Evolutionary conservation across 2,329 filamentous ascomycete genomes (phyloP), one percentile per base, ranked within the genome.

Genomic region (Geosmithia flava): DNA sequence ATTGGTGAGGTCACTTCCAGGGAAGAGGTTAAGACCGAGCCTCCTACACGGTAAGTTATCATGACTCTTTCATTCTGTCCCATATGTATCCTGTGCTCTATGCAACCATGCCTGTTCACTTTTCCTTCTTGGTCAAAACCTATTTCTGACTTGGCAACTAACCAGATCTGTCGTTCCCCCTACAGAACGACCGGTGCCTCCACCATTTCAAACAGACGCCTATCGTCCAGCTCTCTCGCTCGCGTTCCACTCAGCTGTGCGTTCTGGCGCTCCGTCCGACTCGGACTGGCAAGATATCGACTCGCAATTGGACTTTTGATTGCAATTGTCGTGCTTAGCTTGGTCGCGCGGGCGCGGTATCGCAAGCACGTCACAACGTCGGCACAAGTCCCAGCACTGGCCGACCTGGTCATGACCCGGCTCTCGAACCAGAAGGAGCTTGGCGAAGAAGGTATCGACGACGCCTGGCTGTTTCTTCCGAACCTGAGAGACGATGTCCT

Each of bases 401-500:
- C 96, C 3, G 80, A 85, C 48, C 73, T 85, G n/a, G 91, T 91
- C 2, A 75, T 98, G 27, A 83, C 90, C 56, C 80, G 87, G 44
- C 76, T 98, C 16, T 84, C 86, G 11, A 80, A 77, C 37, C 91
- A 97, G 62, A 93, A 91, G 51, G 83, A 87, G 52, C 68, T 91
- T n/a, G 83, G 89, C 52, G 81, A 80, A 63, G 61, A 80, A 61
- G 63, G 75, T 62, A 51, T 82, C 47, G 77, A 80, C 17, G 90
- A 96, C 52, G 74, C 82, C 1, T 95, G 86, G 68, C 78, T 98
- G 52, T 87, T 88, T 59, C 78, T 96, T 56, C 87, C 87, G 1
- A 93, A 97, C 61, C 70, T 98, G 48, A 76, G 93, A 51, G 93
- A 98, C 59, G 91, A 97, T 59, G 83, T 98, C 3, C 72, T 98